Conservation (phyloP, 2,329 filamentous ascomycete species). For the Dendrostoma leiphaemia region DNA sequence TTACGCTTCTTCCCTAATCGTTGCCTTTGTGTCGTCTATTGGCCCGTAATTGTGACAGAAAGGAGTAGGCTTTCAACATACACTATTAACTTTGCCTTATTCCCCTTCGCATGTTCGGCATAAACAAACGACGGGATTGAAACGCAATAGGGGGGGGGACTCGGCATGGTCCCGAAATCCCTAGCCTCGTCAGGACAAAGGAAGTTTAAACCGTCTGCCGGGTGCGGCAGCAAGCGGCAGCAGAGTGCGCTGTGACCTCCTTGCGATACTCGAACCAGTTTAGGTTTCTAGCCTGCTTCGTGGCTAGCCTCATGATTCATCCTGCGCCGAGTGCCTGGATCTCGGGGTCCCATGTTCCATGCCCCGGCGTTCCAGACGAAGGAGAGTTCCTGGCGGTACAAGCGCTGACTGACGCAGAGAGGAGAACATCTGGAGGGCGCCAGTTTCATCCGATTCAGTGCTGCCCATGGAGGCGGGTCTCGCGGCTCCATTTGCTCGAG, state of each 20-base stretch:
- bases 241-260: too few relatives aligned
- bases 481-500: not conserved
- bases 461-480: not conserved
- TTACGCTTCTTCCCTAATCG: not conserved
- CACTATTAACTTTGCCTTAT: too few relatives aligned
- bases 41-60: not conserved
- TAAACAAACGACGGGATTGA: slow-evolving; percentile 6
- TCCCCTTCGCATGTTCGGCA: too few relatives aligned
- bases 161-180: not conserved
- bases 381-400: too few relatives aligned
- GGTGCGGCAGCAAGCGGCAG: not conserved
- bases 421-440: not conserved
- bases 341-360: not conserved
- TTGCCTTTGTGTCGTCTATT: not conserved
- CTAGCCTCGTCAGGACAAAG: slow-evolving; percentile 4
- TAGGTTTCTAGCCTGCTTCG: not conserved
- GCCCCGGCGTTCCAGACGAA: too few relatives aligned
- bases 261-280: too few relatives aligned
- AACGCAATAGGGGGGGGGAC: not conserved
- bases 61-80: too few relatives aligned
- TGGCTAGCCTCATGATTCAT: not conserved
- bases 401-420: slow-evolving; percentile 5
- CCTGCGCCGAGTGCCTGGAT: not conserved
- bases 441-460: slow-evolving; percentile 14
- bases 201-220: not conserved